Base-by-base conservation (phyloP, 169 alveolate genomes). In the Plasmodium vivax region DNA sequence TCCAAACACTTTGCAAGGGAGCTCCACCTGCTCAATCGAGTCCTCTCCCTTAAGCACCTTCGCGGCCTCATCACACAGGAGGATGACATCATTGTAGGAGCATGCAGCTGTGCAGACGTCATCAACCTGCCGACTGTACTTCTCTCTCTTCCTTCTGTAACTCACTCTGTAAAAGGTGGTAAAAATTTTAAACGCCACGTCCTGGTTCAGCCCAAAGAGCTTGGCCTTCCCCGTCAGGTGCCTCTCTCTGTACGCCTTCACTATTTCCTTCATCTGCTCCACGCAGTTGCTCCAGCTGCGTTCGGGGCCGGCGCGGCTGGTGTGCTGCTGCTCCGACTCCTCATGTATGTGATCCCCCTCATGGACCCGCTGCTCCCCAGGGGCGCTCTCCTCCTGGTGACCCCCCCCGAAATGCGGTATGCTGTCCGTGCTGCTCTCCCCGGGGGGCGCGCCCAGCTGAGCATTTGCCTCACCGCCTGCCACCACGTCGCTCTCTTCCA, bases 1-100 rank as follows among this genome's bases (percentile, higher is more conserved):
- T 4, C 97, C 97, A 72, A 92, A 94, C 12, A 96, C 62, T 58
- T 95, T 96, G 41, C 94, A 88, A 0, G 96, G 92, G 14, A 96
- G 94, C 41, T 84, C 84, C 23, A 95, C 84, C 2, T 83, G 2
- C 51, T 94, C 93, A 36, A 96, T 27, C 32, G 95, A 34, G 82
- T 83, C 84, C 88, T 96, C 98, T 56, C 93, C 68, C 81, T 81
- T 94, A 45, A 96, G 75, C 14, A 96, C 54, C 32, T 84, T 74
- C 56, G 93, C 95, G 16, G 79, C 95, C 38, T 94, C 93, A 72
- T 95, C 97, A 84, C 96, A 96, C 72, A 96, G 75, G 75, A 94
- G 94, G 36, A 96, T 85, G 83, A 96, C 79, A 73, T 95, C 96
- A 68, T 85, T 95, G 79, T 95, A 96, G 47, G 95, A 30, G 80